phyloP scores from a whole-genome alignment of 2,329 filamentous ascomycete genomes.

The Alternaria conjuncta region DNA sequence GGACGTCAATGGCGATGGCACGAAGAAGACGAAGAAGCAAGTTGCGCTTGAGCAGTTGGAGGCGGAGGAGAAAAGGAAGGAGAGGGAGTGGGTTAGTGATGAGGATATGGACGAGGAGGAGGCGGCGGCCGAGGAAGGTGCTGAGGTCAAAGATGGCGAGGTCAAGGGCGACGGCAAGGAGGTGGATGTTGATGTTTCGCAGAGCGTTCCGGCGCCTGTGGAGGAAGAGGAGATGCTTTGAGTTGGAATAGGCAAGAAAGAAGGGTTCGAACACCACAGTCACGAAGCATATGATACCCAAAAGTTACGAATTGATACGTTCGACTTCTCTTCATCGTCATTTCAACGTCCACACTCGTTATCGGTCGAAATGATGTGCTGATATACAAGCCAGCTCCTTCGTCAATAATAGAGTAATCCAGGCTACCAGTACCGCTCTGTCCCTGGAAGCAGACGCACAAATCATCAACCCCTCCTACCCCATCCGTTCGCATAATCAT shows the following conservation, averaged over 20 bases:
- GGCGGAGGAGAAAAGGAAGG: constrained; percentile 17
- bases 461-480: neutral
- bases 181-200: constrained; percentile 17
- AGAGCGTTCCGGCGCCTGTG: constrained; percentile 17
- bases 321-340: neutral
- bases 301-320: constrained; percentile 7
- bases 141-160: constrained; percentile 4
- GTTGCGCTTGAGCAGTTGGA: constrained; percentile 22
- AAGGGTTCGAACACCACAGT: neutral
- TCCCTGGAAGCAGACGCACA: neutral
- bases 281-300: constrained; percentile 14
- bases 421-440: neutral
- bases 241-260: neutral
- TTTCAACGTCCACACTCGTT: neutral
- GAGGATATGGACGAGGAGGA: constrained; percentile 36
- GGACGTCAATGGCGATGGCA: constrained; percentile 40
- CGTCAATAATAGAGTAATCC: neutral
- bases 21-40: constrained; percentile 23
- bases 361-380: neutral
- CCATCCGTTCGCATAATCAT: constrained; percentile 17
- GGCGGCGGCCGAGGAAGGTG: neutral
- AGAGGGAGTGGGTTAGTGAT: constrained; percentile 37
- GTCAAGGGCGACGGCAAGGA: constrained; percentile 25
- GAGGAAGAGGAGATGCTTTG: constrained; percentile 40
- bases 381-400: neutral